Evolutionary conservation across 495 filamentous ascomycete species (phyloP), one percentile per base, ranked within the genome.

Genomic region (Annulohypoxylon moriforme): DNA sequence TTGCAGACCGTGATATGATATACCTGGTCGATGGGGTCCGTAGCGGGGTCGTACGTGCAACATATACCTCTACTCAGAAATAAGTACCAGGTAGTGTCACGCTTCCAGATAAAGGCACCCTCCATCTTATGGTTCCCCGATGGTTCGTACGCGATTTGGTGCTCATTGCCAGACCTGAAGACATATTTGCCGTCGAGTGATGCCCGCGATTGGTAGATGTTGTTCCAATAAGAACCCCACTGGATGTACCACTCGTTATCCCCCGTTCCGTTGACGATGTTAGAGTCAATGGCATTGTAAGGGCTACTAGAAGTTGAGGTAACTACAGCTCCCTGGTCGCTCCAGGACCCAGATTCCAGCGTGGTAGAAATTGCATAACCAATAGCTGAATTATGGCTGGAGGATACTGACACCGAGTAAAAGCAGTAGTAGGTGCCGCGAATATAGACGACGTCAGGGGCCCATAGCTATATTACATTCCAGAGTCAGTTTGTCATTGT

Each of bases 251-350:
- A 81, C 9, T 74, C 71, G 61, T 77, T 80, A 8, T 27, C 16
- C 25, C 61, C 68, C n/a, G 72, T 79, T 13, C 82, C 77, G 8
- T 70, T 60, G 68, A 89, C 79, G 60, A 88, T 81, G 77, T 89
- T 89, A 13, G 84, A 79, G 71, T 92, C 90, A 65, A 92, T 92
- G 47, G 88, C 84, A 70, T 92, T 91, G 78, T 89, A 90, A 1
- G 80, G 46, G 20, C 75, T 81, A 59, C 73, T 76, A 4, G 72
- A 44, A 31, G 77, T 77, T 16, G 83, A 85, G 11, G 76, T 63
- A 5, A 70, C 61, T 29, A 70, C 56, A 40, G 89, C 76, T 11
- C 85, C 81, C 22, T 80, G 80, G 57, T 88, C 85, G 4, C 67
- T 79, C 81, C 89, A 92, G 29, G 82, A 82, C 57, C 85, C 87